A percentile compares a stretch with the other conserved stretches of the same genome.
Evolutionary conservation across 768 basidiomycete species (phyloP).

Genomic region (Phlebiopsis gigantea): DNA sequence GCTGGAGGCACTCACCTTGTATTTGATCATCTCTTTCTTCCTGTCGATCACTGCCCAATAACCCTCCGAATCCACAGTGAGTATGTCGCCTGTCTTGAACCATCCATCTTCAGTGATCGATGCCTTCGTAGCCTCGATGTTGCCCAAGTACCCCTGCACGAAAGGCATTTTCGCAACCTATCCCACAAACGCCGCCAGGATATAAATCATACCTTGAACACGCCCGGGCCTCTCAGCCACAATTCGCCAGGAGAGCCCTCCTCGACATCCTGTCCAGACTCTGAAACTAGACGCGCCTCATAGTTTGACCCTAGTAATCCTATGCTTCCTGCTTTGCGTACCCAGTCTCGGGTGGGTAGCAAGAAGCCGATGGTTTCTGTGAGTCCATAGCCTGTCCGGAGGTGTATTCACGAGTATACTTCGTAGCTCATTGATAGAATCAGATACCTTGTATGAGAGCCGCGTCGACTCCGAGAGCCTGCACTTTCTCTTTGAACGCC

Average conservation of each 20-base stretch:
- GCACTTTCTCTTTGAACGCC: constrained; percentile 36
- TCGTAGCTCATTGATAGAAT: no score
- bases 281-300: constrained; percentile 64
- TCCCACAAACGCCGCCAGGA: background rate
- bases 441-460: constrained; percentile 47
- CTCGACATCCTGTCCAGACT: constrained; percentile 47
- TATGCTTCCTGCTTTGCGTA: constrained; percentile 56
- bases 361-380: constrained; percentile 72
- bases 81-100: constrained; percentile 44
- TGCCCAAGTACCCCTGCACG: constrained; percentile 21
- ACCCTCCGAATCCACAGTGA: constrained; percentile 29
- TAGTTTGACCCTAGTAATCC: constrained; percentile 71
- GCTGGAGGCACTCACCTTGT: constrained; percentile 24
- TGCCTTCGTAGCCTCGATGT: constrained; percentile 32
- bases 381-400: constrained; percentile 56
- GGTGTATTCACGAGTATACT: constrained; percentile 11
- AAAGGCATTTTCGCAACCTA: constrained; percentile 27
- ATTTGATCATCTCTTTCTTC: constrained; percentile 25
- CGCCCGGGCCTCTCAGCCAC: constrained; percentile 69
- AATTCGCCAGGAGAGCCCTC: constrained; percentile 67
- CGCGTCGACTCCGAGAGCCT: constrained; percentile 36
- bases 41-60: constrained; percentile 33
- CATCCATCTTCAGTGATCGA: constrained; percentile 34
- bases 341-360: constrained; percentile 36
- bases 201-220: constrained; percentile 52